Evolutionary conservation across 441 rosid genomes (phyloP).

Genomic region (Bocquillonia castaneifolia): DNA sequence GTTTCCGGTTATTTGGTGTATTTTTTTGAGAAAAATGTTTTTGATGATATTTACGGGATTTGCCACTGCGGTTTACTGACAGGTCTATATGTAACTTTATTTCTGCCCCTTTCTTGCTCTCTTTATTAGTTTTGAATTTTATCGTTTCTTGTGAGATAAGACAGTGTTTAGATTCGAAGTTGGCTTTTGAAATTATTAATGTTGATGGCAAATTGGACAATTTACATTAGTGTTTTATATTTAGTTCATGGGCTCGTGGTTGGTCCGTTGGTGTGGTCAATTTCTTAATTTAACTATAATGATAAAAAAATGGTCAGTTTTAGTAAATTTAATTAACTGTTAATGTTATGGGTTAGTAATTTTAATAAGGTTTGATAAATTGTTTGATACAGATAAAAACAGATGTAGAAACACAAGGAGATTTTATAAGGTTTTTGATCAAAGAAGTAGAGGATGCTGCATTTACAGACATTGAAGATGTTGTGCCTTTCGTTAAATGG

Average conservation of each 20-base stretch:
- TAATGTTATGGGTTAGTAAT: too few relatives aligned
- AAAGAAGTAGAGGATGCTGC: slow-evolving; percentile 84
- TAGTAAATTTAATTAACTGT: neutral
- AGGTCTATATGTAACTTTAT: slow-evolving; percentile 24
- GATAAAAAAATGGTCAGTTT: too few relatives aligned
- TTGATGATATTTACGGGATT: slow-evolving; percentile 27
- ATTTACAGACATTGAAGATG: slow-evolving; percentile 75
- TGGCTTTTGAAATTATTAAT: neutral
- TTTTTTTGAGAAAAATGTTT: neutral
- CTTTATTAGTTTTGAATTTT: slow-evolving; percentile 22
- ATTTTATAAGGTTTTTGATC: slow-evolving; percentile 76
- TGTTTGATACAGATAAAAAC: slow-evolving; percentile 63
- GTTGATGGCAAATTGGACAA: slow-evolving; percentile 22
- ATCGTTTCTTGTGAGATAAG: slow-evolving; percentile 35
- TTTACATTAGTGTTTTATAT: too few relatives aligned
- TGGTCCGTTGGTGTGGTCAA: neutral
- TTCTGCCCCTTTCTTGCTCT: slow-evolving; percentile 14
- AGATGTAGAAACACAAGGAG: slow-evolving; percentile 93
- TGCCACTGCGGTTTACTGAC: slow-evolving; percentile 40
- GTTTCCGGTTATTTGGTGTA: slow-evolving; percentile 1
- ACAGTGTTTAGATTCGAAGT: slow-evolving; percentile 33
- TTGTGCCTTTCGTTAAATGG: slow-evolving; percentile 91
- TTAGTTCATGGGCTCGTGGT: neutral
- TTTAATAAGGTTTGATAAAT: neutral
- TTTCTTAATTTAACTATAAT: too few relatives aligned